phyloP scores from a whole-genome alignment of 805 yeast species.

The Yamadazyma sp. region DNA sequence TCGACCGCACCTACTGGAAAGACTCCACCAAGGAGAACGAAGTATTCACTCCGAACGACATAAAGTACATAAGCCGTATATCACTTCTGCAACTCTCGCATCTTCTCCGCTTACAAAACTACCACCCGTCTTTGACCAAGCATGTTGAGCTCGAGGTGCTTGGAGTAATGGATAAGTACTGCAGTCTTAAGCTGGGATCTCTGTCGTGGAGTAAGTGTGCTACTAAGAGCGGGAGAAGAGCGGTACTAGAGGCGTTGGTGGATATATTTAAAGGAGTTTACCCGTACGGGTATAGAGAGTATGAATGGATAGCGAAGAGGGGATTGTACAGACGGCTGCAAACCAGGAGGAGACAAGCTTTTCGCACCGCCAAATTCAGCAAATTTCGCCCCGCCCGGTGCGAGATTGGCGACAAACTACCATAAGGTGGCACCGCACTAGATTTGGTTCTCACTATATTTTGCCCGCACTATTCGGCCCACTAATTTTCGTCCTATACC shows the following conservation, averaged over 20 bases:
- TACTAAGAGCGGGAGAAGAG: not conserved
- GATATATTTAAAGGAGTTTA: not conserved
- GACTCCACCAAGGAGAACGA: no score
- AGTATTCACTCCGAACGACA: no score
- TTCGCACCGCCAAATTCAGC: no score
- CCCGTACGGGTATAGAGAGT: not conserved
- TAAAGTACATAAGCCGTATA: slow-evolving; percentile 3
- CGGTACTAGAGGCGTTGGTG: not conserved
- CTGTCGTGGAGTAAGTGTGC: slow-evolving; percentile 1
- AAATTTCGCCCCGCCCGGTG: no score
- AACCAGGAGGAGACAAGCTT: slow-evolving; percentile 1
- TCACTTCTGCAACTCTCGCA: slow-evolving; percentile 8
- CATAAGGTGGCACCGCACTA: no score
- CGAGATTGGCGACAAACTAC: no score
- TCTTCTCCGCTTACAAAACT: slow-evolving; percentile 8
- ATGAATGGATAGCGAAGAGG: slow-evolving; percentile 1
- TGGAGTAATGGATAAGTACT: slow-evolving; percentile 6
- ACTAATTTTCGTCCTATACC: no score
- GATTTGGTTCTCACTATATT: no score
- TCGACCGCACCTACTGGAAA: no score
- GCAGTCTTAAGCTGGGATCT: not conserved
- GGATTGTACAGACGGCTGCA: slow-evolving; percentile 1
- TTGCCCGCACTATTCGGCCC: no score
- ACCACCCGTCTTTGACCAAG: slow-evolving; percentile 10
- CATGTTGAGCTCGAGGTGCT: slow-evolving; percentile 9